Base-by-base conservation (phyloP, 1,139 yeast species). In the Nakaseomyces kungkrabaensis region DNA sequence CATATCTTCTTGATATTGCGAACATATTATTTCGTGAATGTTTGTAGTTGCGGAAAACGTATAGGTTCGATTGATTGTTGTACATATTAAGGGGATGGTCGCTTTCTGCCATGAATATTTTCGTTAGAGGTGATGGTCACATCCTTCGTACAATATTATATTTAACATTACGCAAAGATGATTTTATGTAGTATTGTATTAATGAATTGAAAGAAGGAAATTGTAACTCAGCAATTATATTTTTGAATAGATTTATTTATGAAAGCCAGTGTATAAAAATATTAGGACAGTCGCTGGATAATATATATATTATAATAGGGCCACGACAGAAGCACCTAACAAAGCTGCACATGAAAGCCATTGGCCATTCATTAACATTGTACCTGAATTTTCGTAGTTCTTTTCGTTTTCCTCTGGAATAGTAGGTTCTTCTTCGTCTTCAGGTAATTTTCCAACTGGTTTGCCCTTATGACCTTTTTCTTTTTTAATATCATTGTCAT, bases 31-130 rank as follows among this genome's bases (percentile, higher is more conserved):
- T 11, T 41, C 44, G 25, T 41, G 44, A 5, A 41, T 41, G n/a
- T 41, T 41, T 13, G 34, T 41, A 7, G 44, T 27, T 4, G 44
- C 44, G n/a, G 44, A 41, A 41, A 41, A 29, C 5, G 44, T 41
- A 29, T 41, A 29, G 25, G 33, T 41, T 29, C 34, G 8, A 13
- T 41, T 29, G 25, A 41, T 41, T 11, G 44, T 29, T 4, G 44
- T 27, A 29, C 44, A 41, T 4, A 41, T 17, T 8, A 27, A 24
- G 2, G 44, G 44, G 4, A 41, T 41, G n/a, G n/a, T 17, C 22
- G 22, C 22, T 17, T 17, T 17, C 3, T 17, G 1, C 22, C 22
- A 17, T 17, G 3, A 17, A 17, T 17, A 17, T 1, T 17, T 17
- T 17, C 22, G 22, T 17, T 17, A 17, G 22, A 17, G 1, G 22